These are phyloP conservation scores for Pilobolus umbonatus DNA, from an alignment of 192 early-diverging fungal genomes.

Conservation along the genomic window DNA sequence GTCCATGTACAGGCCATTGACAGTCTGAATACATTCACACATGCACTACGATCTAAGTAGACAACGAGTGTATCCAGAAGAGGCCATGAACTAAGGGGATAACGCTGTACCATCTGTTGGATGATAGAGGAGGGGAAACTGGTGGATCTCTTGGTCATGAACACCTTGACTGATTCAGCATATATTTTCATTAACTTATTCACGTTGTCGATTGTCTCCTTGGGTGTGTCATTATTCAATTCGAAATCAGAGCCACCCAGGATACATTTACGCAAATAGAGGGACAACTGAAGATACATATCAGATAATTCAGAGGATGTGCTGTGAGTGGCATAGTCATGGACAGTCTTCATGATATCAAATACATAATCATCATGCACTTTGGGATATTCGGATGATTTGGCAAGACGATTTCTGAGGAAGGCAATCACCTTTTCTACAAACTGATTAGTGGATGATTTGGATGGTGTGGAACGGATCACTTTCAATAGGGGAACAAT, in stretches of 20 bases:
- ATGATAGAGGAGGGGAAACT: constrained; percentile 70
- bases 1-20: constrained; percentile 52
- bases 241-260: constrained; percentile 45
- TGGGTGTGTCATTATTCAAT: constrained; percentile 26
- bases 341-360: constrained; percentile 58
- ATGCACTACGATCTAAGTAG: constrained; percentile 44
- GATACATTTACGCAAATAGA: constrained; percentile 55
- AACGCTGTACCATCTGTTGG: constrained; percentile 54
- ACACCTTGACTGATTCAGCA: constrained; percentile 55
- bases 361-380: constrained; percentile 51
- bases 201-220: constrained; percentile 32
- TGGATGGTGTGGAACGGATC: constrained; percentile 44
- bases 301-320: constrained; percentile 45
- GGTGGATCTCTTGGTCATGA: constrained; percentile 70
- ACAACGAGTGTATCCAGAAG: constrained; percentile 51
- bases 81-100: constrained; percentile 56
- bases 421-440: constrained; percentile 64
- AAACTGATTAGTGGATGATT: constrained; percentile 57
- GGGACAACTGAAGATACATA: constrained; percentile 50
- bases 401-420: constrained; percentile 58
- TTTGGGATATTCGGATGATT: constrained; percentile 58
- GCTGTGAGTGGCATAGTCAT: constrained; percentile 70
- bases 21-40: constrained; percentile 62
- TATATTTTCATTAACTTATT: constrained; percentile 50
- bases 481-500: constrained; percentile 68